Evolutionary conservation across 208 protist species (phyloP).

Genomic region (Trypanosoma theileri): DNA sequence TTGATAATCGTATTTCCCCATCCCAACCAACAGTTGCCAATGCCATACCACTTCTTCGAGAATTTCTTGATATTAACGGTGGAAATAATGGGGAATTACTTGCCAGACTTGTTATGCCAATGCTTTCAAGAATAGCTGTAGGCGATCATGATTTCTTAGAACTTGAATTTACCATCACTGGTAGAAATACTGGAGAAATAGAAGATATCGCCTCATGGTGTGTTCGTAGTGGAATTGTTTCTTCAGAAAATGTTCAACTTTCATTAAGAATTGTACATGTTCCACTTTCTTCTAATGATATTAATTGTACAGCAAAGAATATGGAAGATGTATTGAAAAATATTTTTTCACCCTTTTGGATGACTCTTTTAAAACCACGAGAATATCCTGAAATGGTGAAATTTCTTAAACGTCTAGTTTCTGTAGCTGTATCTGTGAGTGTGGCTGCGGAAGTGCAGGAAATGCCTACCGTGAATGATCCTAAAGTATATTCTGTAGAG

Average conservation of each 20-base stretch:
- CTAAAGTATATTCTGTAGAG: slow-evolving; percentile 11
- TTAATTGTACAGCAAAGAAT: slow-evolving; percentile 4
- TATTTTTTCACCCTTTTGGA: slow-evolving; percentile 98
- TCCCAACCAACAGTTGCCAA: slow-evolving; percentile 24
- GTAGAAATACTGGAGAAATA: slow-evolving; percentile 45
- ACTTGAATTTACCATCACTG: slow-evolving; percentile 72
- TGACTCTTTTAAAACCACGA: slow-evolving; percentile 84
- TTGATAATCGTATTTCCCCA: slow-evolving; percentile 24
- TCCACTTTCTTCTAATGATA: slow-evolving; percentile 3
- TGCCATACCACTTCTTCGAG: slow-evolving; percentile 36
- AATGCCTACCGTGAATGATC: slow-evolving; percentile 40
- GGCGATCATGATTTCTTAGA: slow-evolving; percentile 44
- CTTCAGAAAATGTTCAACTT: slow-evolving; percentile 34
- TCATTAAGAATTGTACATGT: slow-evolving; percentile 51
- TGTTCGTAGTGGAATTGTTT: slow-evolving; percentile 46
- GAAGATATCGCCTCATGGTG: slow-evolving; percentile 68
- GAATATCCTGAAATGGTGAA: slow-evolving; percentile 81
- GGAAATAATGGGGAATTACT: slow-evolving; percentile 44
- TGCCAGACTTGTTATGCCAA: slow-evolving; percentile 41
- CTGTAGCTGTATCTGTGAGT: slow-evolving; percentile 71
- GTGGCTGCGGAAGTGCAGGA: slow-evolving; percentile 47
- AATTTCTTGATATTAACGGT: slow-evolving; percentile 46
- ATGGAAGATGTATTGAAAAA: slow-evolving; percentile 89
- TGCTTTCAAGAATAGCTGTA: slow-evolving; percentile 38
- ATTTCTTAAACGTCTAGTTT: slow-evolving; percentile 90